phyloP scores from a whole-genome alignment of 257 asterid species.

The Linderniella brevidens region DNA sequence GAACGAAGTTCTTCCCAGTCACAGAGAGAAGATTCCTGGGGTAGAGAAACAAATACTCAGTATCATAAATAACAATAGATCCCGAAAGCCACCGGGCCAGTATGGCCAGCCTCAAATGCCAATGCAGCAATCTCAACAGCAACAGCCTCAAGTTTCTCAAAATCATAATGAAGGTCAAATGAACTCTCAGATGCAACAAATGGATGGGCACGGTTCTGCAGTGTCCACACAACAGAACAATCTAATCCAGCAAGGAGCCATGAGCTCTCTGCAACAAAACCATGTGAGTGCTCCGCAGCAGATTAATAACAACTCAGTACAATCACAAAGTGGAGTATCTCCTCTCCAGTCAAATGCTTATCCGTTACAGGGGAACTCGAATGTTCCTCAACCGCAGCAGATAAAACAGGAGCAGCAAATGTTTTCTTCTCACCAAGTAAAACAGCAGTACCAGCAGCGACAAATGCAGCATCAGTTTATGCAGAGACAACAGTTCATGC shows the following conservation, averaged over 20 bases:
- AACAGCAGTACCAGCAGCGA: slow-evolving; percentile 61
- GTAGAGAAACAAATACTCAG: slow-evolving; percentile 46
- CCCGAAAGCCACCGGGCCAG: slow-evolving; percentile 27
- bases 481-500: slow-evolving; percentile 51
- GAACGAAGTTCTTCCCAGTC: slow-evolving; percentile 38
- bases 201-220: slow-evolving; percentile 39
- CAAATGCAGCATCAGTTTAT: slow-evolving; percentile 41
- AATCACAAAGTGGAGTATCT: slow-evolving; percentile 49
- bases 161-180: slow-evolving; percentile 57
- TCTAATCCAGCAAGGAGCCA: slow-evolving; percentile 59
- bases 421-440: slow-evolving; percentile 46
- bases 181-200: slow-evolving; percentile 57
- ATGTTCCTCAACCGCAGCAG: slow-evolving; percentile 57
- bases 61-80: too few relatives aligned
- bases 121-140: slow-evolving; percentile 59
- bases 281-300: slow-evolving; percentile 56
- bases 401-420: slow-evolving; percentile 70
- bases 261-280: slow-evolving; percentile 71
- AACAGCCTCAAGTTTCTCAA: slow-evolving; percentile 48
- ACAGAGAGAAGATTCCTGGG: slow-evolving; percentile 47
- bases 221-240: slow-evolving; percentile 37
- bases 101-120: slow-evolving; percentile 49
- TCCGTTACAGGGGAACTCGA: slow-evolving; percentile 43
- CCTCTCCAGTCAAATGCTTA: slow-evolving; percentile 45
- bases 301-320: slow-evolving; percentile 42